These are phyloP conservation scores for Sphagnum tenellum DNA, from an alignment of 225 moss, liverwort and hornwort species.

Conservation along the genomic window DNA sequence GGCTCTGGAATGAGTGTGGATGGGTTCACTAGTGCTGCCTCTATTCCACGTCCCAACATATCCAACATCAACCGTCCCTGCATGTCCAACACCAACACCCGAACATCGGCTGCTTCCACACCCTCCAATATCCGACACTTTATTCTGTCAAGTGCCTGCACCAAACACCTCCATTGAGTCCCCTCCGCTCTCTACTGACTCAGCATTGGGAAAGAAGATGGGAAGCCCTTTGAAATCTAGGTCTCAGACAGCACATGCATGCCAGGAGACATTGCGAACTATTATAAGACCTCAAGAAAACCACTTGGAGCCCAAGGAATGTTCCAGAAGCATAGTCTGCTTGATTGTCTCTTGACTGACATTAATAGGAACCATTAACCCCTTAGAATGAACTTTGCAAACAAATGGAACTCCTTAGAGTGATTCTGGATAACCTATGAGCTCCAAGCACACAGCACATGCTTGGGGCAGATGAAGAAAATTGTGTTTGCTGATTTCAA, in stretches of 20 bases:
- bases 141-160: conserved; percentile 81
- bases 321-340: neutral
- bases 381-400: no score
- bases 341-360: neutral
- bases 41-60: conserved; percentile 76
- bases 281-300: no score
- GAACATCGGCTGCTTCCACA: conserved; percentile 74
- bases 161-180: neutral
- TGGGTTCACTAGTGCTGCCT: conserved; percentile 82
- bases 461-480: no score
- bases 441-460: no score
- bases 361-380: no score
- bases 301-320: neutral
- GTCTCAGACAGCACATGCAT: no score
- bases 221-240: no score
- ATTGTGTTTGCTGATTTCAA: no score
- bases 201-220: no score
- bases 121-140: conserved; percentile 96
- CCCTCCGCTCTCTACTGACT: neutral
- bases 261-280: no score
- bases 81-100: conserved; percentile 95
- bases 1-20: conserved; percentile 82
- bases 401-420: no score
- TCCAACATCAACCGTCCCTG: conserved; percentile 93
- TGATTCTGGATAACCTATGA: no score